Conservation (phyloP, 306 rosid species). For the Luffa acutangula region DNA sequence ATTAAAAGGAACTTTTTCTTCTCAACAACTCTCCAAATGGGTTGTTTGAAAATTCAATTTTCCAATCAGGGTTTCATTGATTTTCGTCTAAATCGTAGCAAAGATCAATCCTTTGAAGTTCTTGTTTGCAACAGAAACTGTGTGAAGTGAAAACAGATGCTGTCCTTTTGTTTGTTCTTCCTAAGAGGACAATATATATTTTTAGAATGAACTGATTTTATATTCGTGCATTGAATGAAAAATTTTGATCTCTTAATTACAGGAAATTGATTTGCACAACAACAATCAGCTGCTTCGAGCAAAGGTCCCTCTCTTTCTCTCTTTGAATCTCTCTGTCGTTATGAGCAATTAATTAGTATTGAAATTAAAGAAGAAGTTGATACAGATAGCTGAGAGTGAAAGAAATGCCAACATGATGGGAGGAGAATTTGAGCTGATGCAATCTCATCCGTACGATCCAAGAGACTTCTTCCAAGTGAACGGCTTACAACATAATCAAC, state of each 20-base stretch:
- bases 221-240: background rate
- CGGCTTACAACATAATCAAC: constrained; percentile 59
- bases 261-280: constrained; percentile 93
- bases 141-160: background rate
- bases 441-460: constrained; percentile 47
- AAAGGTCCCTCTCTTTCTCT: constrained; percentile 32
- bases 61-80: background rate
- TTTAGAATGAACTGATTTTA: background rate
- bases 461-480: constrained; percentile 80
- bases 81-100: background rate
- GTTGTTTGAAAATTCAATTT: background rate
- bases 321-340: background rate
- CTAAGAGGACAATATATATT: background rate
- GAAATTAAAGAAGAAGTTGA: background rate
- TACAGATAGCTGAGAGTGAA: constrained; percentile 84
- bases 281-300: constrained; percentile 88
- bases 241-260: constrained; percentile 14
- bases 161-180: background rate
- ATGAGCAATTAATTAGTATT: background rate
- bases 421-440: constrained; percentile 47
- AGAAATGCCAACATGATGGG: constrained; percentile 44
- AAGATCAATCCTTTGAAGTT: background rate
- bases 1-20: background rate
- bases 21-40: constrained; percentile 1
- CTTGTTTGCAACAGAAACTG: background rate